Percentiles rank a stretch among this genome's conserved stretches.
Evolutionary conservation across 2,329 filamentous ascomycete species (phyloP).

Genomic region (Hansfordia pulvinata): DNA sequence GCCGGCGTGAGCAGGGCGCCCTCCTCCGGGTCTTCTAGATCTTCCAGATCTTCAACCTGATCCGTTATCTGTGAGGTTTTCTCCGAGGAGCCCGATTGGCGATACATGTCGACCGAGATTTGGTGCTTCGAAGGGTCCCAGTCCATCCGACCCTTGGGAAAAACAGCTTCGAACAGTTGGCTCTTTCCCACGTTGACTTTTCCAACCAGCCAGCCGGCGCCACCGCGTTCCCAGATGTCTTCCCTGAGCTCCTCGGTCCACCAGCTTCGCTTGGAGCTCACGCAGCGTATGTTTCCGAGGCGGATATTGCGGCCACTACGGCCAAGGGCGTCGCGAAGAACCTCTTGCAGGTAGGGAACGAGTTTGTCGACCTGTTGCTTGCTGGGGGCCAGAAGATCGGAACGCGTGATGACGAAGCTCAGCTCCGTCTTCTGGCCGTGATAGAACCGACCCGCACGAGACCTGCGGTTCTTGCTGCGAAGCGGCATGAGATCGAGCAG

Average conservation of each 20-base stretch:
- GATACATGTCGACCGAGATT: slow-evolving; percentile 19
- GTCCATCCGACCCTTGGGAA: slow-evolving; percentile 57
- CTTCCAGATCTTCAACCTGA: slow-evolving; percentile 11
- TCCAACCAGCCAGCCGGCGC: slow-evolving; percentile 91
- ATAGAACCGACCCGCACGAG: slow-evolving; percentile 51
- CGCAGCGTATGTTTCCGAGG: slow-evolving; percentile 76
- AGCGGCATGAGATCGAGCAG: slow-evolving; percentile 60
- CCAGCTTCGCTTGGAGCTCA: slow-evolving; percentile 79
- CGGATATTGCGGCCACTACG: slow-evolving; percentile 54
- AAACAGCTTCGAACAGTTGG: slow-evolving; percentile 74
- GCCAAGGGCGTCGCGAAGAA: slow-evolving; percentile 66
- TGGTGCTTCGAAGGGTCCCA: slow-evolving; percentile 20
- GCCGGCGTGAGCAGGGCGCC: slow-evolving; percentile 60
- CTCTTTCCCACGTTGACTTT: slow-evolving; percentile 98
- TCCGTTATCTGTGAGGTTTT: slow-evolving; percentile 7
- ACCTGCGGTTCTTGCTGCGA: slow-evolving; percentile 68
- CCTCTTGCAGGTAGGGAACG: slow-evolving; percentile 72
- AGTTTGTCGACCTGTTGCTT: slow-evolving; percentile 74
- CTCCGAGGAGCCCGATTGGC: slow-evolving; percentile 4
- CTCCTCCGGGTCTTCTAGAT: slow-evolving; percentile 19
- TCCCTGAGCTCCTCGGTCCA: slow-evolving; percentile 83
- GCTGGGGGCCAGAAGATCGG: slow-evolving; percentile 71
- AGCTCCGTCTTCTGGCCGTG: slow-evolving; percentile 60
- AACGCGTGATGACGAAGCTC: slow-evolving; percentile 81
- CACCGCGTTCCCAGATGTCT: slow-evolving; percentile 70